Percentiles rank a stretch among this genome's conserved stretches.
These are phyloP conservation scores for Cinchona pubescens DNA, from an alignment of 257 asterid genomes.

Conservation along the genomic window DNA sequence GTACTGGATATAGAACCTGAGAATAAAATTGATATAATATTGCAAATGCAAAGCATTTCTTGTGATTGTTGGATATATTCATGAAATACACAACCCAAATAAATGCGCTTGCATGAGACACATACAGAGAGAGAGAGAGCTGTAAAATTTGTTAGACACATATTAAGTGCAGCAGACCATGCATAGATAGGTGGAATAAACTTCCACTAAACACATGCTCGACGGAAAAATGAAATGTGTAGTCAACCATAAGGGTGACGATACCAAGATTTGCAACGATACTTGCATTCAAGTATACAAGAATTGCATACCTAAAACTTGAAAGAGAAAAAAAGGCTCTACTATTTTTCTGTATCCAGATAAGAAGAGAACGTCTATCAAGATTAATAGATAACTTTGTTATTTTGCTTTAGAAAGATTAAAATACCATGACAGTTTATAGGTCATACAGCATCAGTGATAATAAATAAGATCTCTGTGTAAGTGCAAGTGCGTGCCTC, in stretches of 20 bases:
- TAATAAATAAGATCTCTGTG: not conserved
- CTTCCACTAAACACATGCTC: not conserved
- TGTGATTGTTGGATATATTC: no score
- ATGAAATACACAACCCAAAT: not conserved
- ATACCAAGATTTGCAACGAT: constrained; percentile 7
- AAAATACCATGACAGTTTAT: not conserved
- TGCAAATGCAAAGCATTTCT: no score
- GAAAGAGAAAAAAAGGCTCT: not conserved
- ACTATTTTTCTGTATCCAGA: not conserved
- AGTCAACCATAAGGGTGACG: not conserved
- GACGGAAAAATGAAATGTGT: not conserved
- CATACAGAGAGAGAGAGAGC: not conserved
- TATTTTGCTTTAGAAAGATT: not conserved
- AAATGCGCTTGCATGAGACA: not conserved
- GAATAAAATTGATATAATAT: not conserved
- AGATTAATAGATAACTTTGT: not conserved
- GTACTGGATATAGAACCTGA: not conserved
- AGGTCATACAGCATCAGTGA: constrained; percentile 9
- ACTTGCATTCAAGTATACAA: constrained; percentile 6
- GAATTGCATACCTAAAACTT: constrained; percentile 14
- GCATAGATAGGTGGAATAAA: not conserved
- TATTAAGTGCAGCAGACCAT: not conserved
- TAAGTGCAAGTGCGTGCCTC: not conserved
- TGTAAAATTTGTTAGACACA: not conserved
- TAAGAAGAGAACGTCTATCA: constrained; percentile 1